Base-by-base conservation (phyloP, 2,329 filamentous ascomycete species). In the Xylaria polymorpha region DNA sequence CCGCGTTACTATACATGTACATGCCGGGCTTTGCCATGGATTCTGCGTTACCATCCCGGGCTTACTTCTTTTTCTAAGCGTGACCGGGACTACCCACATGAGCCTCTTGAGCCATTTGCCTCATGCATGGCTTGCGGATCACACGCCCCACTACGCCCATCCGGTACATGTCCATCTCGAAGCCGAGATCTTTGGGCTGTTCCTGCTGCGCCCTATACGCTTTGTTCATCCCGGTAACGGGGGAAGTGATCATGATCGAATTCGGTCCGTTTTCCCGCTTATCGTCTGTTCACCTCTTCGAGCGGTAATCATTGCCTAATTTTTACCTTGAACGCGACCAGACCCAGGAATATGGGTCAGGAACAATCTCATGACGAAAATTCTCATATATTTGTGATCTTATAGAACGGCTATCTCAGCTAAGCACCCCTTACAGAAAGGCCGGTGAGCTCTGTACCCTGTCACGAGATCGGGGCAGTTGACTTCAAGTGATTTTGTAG, bases 21-120 rank as follows among this genome's bases (percentile, higher is more conserved):
- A 46, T 59, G 56, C 35, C 46, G 37, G 37, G 37, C 35, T 37
- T 39, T 46, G n/a, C 18, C 50, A 10, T 20, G 32, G 46, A 44
- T 59, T 10, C 56, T 43, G 44, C 37, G 63, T 46, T 37, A 58
- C 64, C 43, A 58, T 18, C 20, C 37, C 39, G 20, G 20, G 25
- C 37, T 20, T 32, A 59, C 41, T 39, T 57, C 25, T 44, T 44
- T 35, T 29, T 44, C 55, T n/a, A 29, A 43, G 39, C 55, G 55
- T 69, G 59, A 69, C 61, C 48, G 44, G 48, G 35, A 50, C 46
- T 32, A 41, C 58, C 65, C 61, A 68, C 65, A 62, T 68, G 68
- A 68, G 64, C 65, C 65, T 66, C 61, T 60, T 53, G 25, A 43
- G 46, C 44, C 22, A 37, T 57, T 43, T 44, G 12, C 56, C 60